phyloP scores from a whole-genome alignment of 139 green algal genomes.

The Auxenochlorella pyrenoidosa region DNA sequence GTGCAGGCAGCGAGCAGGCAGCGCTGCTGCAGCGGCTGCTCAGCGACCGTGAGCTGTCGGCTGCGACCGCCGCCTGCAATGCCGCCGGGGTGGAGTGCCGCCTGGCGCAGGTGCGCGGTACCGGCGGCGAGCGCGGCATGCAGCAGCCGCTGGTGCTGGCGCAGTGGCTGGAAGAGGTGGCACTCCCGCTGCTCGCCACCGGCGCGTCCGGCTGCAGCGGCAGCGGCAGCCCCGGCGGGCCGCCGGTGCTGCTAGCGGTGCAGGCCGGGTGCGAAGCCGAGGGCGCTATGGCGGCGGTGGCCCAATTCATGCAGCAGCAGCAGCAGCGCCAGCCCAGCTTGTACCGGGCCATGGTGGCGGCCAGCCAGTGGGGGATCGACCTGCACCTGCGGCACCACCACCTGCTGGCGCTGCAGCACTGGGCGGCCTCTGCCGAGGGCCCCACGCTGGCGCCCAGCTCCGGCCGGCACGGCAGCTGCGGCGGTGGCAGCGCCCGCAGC shows the following conservation, averaged over 20 bases:
- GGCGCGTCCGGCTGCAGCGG: neutral
- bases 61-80: neutral
- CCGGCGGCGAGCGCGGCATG: slow-evolving; percentile 5
- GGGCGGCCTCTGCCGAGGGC: neutral
- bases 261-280: slow-evolving; percentile 41
- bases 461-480: neutral
- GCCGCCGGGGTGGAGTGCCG: slow-evolving; percentile 21
- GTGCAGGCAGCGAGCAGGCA: neutral
- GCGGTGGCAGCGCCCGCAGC: neutral
- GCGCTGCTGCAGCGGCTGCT: slow-evolving; percentile 19
- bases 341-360: slow-evolving; percentile 40
- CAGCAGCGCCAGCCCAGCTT: neutral
- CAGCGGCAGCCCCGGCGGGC: neutral
- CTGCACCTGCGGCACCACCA: slow-evolving; percentile 24
- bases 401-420: slow-evolving; percentile 40
- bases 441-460: neutral
- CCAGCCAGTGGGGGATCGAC: slow-evolving; percentile 44
- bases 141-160: slow-evolving; percentile 8
- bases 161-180: neutral
- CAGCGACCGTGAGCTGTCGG: neutral
- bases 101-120: neutral
- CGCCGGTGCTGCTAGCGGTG: slow-evolving; percentile 42
- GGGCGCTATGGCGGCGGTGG: slow-evolving; percentile 38
- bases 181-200: slow-evolving; percentile 6
- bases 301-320: slow-evolving; percentile 34